Evolutionary conservation across 192 early-diverging fungal species (phyloP).

Genomic region (Coemansia sp.): DNA sequence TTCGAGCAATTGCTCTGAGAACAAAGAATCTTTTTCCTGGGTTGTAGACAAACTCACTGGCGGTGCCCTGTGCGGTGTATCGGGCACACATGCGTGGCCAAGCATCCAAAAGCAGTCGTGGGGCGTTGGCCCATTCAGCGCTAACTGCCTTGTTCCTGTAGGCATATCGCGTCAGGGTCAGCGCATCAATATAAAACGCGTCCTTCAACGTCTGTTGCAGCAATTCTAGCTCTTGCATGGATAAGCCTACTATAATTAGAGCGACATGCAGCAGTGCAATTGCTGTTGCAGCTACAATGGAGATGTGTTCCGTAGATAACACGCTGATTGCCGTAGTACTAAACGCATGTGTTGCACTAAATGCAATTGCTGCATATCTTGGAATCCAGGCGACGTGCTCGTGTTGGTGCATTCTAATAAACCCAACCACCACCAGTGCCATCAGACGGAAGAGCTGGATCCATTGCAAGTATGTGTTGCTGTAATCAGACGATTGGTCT

Average conservation of each 20-base stretch:
- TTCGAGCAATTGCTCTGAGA: conserved; percentile 14
- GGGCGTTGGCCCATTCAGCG: not conserved
- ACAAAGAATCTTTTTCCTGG: conserved; percentile 20
- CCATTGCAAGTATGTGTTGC: not conserved
- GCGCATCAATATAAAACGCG: not conserved
- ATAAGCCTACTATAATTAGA: not conserved
- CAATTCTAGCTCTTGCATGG: not conserved
- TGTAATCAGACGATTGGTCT: not conserved
- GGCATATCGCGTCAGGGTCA: not conserved
- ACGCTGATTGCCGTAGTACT: not conserved
- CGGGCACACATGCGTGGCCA: not conserved
- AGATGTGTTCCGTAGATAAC: not conserved
- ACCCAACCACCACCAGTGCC: not conserved
- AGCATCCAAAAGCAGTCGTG: not conserved
- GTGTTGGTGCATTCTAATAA: not conserved
- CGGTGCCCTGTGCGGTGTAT: not conserved
- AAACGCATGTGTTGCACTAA: not conserved
- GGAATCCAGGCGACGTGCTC: not conserved
- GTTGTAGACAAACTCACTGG: conserved; percentile 10
- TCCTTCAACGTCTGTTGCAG: not conserved
- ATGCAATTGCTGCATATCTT: not conserved
- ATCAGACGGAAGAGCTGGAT: not conserved
- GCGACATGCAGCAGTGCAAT: not conserved
- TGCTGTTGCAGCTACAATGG: not conserved
- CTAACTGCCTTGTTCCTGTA: not conserved